Percentiles rank a stretch among this genome's conserved stretches.
These are phyloP conservation scores for Phytophthora litchii DNA, from an alignment of 352 stramenopile species.

Conservation along the genomic window DNA sequence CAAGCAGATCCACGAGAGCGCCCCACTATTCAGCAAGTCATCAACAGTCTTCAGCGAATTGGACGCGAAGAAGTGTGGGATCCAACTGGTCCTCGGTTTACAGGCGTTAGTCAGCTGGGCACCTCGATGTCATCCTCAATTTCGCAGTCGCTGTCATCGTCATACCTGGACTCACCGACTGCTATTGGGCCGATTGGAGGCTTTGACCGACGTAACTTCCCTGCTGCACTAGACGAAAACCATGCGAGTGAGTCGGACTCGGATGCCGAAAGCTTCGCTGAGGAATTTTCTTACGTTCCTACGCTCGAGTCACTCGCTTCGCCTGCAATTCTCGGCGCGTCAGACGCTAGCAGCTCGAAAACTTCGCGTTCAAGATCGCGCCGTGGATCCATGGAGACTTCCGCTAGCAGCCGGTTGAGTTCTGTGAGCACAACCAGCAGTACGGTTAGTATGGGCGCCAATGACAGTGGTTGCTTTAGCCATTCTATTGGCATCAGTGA, in stretches of 20 bases:
- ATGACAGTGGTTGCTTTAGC: slow-evolving; percentile 32
- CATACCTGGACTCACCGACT: slow-evolving; percentile 52
- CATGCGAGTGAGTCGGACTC: slow-evolving; percentile 51
- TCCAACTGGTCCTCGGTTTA: slow-evolving; percentile 60
- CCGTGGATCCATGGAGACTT: slow-evolving; percentile 37
- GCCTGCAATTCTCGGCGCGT: slow-evolving; percentile 37
- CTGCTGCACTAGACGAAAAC: slow-evolving; percentile 52
- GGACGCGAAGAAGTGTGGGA: slow-evolving; percentile 79
- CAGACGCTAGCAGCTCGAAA: slow-evolving; percentile 23
- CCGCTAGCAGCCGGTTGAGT: slow-evolving; percentile 29
- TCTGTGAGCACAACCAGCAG: slow-evolving; percentile 35
- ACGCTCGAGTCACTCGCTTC: slow-evolving; percentile 45
- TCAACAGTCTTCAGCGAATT: slow-evolving; percentile 80
- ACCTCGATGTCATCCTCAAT: slow-evolving; percentile 50
- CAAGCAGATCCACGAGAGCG: slow-evolving; percentile 78
- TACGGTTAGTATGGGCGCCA: slow-evolving; percentile 34
- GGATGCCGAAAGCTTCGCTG: slow-evolving; percentile 42
- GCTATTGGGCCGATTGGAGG: slow-evolving; percentile 38
- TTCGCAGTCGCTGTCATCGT: slow-evolving; percentile 51
- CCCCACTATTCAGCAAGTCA: slow-evolving; percentile 88
- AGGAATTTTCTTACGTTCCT: slow-evolving; percentile 55
- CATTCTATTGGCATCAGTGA: slow-evolving; percentile 21
- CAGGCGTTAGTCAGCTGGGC: slow-evolving; percentile 60
- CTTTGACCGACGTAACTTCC: slow-evolving; percentile 34
- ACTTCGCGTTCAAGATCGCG: slow-evolving; percentile 27